Evolutionary conservation across 1,284 basidiomycete species (phyloP).

Genomic region (Chondrostereum purpureum): DNA sequence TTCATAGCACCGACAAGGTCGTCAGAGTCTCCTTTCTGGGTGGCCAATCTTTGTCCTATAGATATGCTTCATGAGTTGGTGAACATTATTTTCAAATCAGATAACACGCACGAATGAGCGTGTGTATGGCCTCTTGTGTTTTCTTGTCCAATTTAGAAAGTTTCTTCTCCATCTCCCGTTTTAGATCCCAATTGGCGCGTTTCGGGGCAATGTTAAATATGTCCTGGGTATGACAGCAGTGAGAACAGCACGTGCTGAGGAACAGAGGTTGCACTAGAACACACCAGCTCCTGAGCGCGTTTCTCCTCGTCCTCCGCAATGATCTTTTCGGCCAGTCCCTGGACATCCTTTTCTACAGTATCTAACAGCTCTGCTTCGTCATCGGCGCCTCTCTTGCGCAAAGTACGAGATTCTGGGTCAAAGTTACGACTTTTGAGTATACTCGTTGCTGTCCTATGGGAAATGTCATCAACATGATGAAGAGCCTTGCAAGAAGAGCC

Average conservation of each 20-base stretch:
- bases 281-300: slow-evolving; percentile 80
- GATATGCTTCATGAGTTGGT: too few relatives aligned
- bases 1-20: slow-evolving; percentile 75
- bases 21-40: slow-evolving; percentile 70
- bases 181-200: slow-evolving; percentile 95
- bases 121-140: slow-evolving; percentile 89
- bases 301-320: slow-evolving; percentile 81
- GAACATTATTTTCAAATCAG: too few relatives aligned
- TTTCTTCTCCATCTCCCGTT: slow-evolving; percentile 89
- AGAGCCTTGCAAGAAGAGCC: neutral
- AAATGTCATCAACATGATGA: slow-evolving; percentile 2
- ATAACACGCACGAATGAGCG: slow-evolving; percentile 81
- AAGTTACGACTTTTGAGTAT: slow-evolving; percentile 79
- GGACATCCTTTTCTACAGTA: slow-evolving; percentile 83
- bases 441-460: slow-evolving; percentile 21
- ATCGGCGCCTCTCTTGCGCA: slow-evolving; percentile 54
- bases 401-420: slow-evolving; percentile 75
- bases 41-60: slow-evolving; percentile 67
- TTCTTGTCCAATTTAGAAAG: slow-evolving; percentile 82
- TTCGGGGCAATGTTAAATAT: slow-evolving; percentile 96
- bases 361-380: slow-evolving; percentile 62
- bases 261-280: slow-evolving; percentile 22
- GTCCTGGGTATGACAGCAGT: slow-evolving; percentile 49
- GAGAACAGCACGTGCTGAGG: slow-evolving; percentile 4
- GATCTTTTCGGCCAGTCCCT: slow-evolving; percentile 79